phyloP scores from a whole-genome alignment of 1,284 basidiomycete species.

The Paramarasmius palmivorus region DNA sequence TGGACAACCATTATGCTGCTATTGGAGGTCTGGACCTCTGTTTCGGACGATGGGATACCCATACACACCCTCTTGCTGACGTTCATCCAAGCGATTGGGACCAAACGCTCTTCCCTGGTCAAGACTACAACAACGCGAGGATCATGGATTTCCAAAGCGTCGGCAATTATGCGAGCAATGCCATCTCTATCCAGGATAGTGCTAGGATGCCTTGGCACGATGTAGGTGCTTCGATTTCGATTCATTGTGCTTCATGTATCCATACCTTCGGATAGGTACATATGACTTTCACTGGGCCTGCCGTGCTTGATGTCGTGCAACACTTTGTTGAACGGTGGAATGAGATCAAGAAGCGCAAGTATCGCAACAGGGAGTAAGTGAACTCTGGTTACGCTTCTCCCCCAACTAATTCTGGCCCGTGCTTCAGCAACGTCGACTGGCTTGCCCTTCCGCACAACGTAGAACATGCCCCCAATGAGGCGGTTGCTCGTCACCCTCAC shows the following conservation, averaged over 20 bases:
- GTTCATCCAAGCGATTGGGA: conserved; percentile 81
- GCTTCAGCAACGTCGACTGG: conserved; percentile 51
- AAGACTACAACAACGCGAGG: conserved; percentile 91
- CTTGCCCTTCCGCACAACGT: conserved; percentile 83
- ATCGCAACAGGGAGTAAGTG: conserved; percentile 51
- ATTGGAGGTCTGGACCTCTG: conserved; percentile 90
- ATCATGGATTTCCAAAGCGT: conserved; percentile 84
- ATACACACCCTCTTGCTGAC: conserved; percentile 85
- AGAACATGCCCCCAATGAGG: conserved; percentile 59
- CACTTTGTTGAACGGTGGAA: conserved; percentile 92
- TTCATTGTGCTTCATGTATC: conserved; percentile 1
- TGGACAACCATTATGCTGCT: conserved; percentile 83
- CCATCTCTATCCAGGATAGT: conserved; percentile 69
- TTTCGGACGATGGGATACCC: conserved; percentile 94
- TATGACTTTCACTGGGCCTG: conserved; percentile 82
- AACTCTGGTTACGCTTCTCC: conserved; percentile 1
- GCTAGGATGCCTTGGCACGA: conserved; percentile 91
- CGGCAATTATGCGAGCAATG: conserved; percentile 75
- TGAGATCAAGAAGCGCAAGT: conserved; percentile 82
- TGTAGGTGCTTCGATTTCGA: conserved; percentile 40
- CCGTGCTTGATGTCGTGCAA: conserved; percentile 86
- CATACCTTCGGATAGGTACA: conserved; percentile 52
- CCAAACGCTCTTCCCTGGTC: conserved; percentile 87
- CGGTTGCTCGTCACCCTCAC: conserved; percentile 71
- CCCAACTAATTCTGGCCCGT: background rate